Base-by-base conservation (phyloP, 2,329 filamentous ascomycete species). In the Ophiobolus disseminans region DNA sequence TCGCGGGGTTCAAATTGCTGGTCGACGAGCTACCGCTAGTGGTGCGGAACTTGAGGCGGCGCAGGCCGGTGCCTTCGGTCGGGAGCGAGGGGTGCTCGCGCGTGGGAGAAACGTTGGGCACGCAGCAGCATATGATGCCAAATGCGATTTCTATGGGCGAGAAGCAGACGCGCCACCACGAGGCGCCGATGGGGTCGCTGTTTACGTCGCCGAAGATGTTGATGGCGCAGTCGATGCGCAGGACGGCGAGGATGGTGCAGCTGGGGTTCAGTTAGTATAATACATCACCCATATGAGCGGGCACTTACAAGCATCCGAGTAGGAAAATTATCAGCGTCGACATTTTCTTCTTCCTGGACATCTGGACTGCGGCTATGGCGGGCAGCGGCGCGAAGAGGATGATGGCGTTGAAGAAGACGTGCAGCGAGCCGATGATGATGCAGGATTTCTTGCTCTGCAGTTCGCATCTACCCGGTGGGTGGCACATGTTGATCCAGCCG, bases 111-210 rank as follows among this genome's bases (percentile, higher is more conserved):
- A 60, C 45, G 35, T 51, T 58, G 16, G 58, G 53, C n/a, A 62
- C 45, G 14, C 55, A 60, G 40, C 58, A 62, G 40, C 50, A 57
- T 39, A 60, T 47, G 22, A 60, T 60, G 16, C 52, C 58, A 14
- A 58, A 52, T 8, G 58, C 58, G 20, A 62, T 51, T 45, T 60
- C 58, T 19, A 62, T 58, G 8, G 58, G 57, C 10, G 57, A 58
- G 25, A 60, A 58, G 19, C 56, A 54, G 39, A 62, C 40, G 28
- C 57, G 57, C 45, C 57, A 58, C 58, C 58, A 62, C 2, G 58
- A 50, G 3, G 58, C 52, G 21, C 57, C 52, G 28, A 62, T 58
- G 4, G 52, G 48, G 20, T 62, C 57, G 11, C 36, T 40, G 5
- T 42, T 30, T 11, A 52, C 42, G n/a, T 62, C 53, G 5, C 43